Base-by-base conservation (phyloP, 441 rosid genomes). In the Dalechampia spathulata region DNA sequence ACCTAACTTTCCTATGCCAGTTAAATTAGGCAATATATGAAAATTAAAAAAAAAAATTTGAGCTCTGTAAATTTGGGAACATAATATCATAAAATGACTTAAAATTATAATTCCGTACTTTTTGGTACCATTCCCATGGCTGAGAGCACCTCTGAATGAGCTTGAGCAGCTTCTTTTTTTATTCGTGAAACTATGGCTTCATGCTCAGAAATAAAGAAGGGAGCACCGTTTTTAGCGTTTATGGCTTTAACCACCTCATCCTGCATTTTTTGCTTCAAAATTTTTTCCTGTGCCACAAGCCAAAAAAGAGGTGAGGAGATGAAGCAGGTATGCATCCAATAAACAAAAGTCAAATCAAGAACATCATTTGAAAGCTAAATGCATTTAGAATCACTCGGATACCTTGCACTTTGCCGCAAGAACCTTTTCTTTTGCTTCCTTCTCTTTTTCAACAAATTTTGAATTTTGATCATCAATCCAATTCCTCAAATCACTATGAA, bases 371-470 rank as follows among this genome's bases (percentile, higher is more conserved):
- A 21, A 32, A 41, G 27, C 41, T 32, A 61, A 52, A 45, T 44
- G 16, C n/a, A 41, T 45, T 51, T 3, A 20, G 46, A 36, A 30
- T 14, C 45, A 41, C 41, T 37, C 8, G 1, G 44, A 53, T 67
- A 88, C 95, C 91, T 79, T 83, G 19, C 77, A 75, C 69, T 68
- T 84, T 27, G 83, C 82, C 43, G 73, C 88, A 60, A 39, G 52
- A 61, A 78, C 55, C 44, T 66, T 81, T 67, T 66, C 78, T 60
- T 51, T 89, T 27, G 75, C 78, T 74, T 80, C 77, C 58, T 78
- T 92, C 68, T 53, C 68, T 49, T 36, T 73, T 66, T 75, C 80
- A 55, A 36, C 38, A 67, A 53, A 68, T 62, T 76, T 67, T 7
- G 60, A 66, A 63, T 80, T 67, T 60, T 76, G 78, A 39, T 72